phyloP scores from a whole-genome alignment of 2,329 filamentous ascomycete species.

The Calycina marina region DNA sequence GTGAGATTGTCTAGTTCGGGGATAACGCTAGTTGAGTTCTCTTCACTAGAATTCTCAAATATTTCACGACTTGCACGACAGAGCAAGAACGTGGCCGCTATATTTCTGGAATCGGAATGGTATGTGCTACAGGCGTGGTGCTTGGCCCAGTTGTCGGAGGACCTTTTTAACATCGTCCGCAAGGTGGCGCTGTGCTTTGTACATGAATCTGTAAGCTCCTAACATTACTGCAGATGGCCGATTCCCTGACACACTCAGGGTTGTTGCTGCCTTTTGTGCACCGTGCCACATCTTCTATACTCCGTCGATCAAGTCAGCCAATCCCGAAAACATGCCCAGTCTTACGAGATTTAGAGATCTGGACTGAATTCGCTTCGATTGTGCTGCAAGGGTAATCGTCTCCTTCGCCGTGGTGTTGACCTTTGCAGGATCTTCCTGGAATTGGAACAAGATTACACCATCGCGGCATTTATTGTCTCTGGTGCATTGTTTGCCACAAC shows the following conservation, averaged over 20 bases:
- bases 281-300: neutral
- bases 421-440: neutral
- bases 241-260: neutral
- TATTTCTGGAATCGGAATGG: conserved; percentile 18
- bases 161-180: conserved; percentile 21
- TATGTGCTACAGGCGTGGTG: conserved; percentile 26
- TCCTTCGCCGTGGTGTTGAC: neutral
- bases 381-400: neutral
- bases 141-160: conserved; percentile 26
- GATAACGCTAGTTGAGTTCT: too few relatives aligned
- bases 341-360: neutral
- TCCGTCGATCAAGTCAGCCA: neutral
- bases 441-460: neutral
- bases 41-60: conserved; percentile 22
- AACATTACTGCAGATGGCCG: too few relatives aligned
- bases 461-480: neutral
- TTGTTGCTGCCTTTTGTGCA: neutral
- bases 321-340: neutral
- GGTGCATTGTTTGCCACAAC: neutral
- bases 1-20: too few relatives aligned
- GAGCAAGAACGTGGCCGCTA: conserved; percentile 22
- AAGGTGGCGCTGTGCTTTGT: conserved; percentile 25
- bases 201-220: conserved; percentile 14
- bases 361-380: neutral
- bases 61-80: conserved; percentile 19